Percentiles rank a stretch among this genome's conserved stretches.
phyloP scores from a whole-genome alignment of 805 yeast species.

The Kodamaea leandrae region DNA sequence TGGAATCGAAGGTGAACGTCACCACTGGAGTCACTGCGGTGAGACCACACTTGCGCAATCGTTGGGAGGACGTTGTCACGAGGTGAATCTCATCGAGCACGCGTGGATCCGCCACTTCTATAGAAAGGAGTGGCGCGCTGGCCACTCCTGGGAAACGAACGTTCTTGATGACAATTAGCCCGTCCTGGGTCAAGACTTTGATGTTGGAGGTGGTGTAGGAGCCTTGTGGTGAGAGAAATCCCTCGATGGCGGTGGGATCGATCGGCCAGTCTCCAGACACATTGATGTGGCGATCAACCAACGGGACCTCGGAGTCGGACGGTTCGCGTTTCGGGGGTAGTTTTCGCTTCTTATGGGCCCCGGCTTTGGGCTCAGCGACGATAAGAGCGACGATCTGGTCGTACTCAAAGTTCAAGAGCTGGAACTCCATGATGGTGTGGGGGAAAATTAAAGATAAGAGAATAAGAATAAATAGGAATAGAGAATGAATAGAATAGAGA shows the following conservation, averaged over 20 bases:
- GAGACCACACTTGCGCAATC: constrained; percentile 13
- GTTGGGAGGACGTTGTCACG: constrained; percentile 11
- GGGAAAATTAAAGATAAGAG: not conserved
- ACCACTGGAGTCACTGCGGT: constrained; percentile 8
- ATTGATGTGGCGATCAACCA: not conserved
- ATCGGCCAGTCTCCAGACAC: constrained; percentile 1
- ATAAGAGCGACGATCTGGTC: constrained; percentile 6
- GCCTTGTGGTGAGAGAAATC: not conserved
- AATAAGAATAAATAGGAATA: not conserved
- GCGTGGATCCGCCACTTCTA: constrained; percentile 6
- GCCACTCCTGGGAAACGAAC: constrained; percentile 7
- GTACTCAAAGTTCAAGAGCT: constrained; percentile 6
- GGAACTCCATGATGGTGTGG: constrained; percentile 1
- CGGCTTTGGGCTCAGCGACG: constrained; percentile 3
- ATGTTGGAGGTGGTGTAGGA: constrained; percentile 12
- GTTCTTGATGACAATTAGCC: constrained; percentile 12
- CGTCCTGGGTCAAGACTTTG: constrained; percentile 12
- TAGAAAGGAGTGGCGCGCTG: constrained; percentile 7
- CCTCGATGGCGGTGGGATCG: not conserved
- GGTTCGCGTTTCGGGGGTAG: not conserved
- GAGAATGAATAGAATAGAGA: no score
- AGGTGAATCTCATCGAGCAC: constrained; percentile 17
- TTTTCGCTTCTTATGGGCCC: constrained; percentile 4
- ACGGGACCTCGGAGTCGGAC: not conserved
- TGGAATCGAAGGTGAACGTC: constrained; percentile 15